A percentile compares a stretch with the other conserved stretches of the same genome.
phyloP scores from a whole-genome alignment of 2,329 filamentous ascomycete species.

The Chaetomiaceae sp. region DNA sequence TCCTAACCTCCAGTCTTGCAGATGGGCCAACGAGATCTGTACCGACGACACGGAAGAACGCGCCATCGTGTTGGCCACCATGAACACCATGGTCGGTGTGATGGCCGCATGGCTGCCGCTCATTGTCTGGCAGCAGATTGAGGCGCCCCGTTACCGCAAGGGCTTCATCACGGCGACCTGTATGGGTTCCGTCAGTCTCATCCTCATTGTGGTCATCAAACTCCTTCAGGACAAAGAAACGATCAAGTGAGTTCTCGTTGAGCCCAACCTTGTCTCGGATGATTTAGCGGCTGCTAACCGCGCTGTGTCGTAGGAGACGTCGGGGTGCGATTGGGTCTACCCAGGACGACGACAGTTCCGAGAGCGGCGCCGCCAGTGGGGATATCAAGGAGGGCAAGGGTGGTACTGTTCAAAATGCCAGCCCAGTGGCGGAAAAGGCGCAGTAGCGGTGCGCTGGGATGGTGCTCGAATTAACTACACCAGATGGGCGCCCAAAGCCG shows the following conservation, averaged over 20 bases:
- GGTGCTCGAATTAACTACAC: too few relatives aligned
- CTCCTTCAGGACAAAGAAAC: not conserved
- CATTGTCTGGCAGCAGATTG: not conserved
- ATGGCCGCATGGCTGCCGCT: not conserved
- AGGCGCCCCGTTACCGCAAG: not conserved
- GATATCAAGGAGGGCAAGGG: not conserved
- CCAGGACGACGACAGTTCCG: not conserved
- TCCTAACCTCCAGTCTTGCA: conserved; percentile 34
- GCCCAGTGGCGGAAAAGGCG: not conserved
- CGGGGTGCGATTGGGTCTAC: not conserved
- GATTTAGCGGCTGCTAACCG: not conserved
- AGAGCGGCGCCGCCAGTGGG: not conserved
- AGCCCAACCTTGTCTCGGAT: not conserved
- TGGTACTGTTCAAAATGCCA: not conserved
- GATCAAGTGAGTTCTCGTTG: not conserved
- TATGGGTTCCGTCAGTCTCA: not conserved
- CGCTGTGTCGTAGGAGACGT: not conserved
- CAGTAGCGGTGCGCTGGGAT: not conserved
- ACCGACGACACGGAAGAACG: conserved; percentile 56
- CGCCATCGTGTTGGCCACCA: conserved; percentile 34
- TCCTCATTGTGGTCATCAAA: not conserved
- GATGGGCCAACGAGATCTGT: conserved; percentile 49
- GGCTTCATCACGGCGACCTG: not conserved
- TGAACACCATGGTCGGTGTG: conserved; percentile 8
- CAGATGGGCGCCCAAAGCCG: too few relatives aligned